phyloP scores from a whole-genome alignment of 2,329 filamentous ascomycete species.

The Myriosclerotinia curreyana region DNA sequence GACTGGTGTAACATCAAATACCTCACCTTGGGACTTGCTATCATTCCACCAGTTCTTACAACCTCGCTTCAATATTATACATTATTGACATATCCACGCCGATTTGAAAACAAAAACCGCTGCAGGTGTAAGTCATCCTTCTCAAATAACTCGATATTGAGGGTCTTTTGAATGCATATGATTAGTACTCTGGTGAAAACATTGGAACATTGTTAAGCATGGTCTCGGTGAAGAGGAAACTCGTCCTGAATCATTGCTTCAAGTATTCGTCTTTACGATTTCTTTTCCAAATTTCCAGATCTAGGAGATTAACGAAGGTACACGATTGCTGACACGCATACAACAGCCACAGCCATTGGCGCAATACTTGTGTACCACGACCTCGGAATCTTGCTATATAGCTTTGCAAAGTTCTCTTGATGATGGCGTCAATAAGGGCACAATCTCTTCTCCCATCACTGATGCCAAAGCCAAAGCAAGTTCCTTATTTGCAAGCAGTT shows the following conservation, averaged over 20 bases:
- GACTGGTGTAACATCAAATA: neutral
- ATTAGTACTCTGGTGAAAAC: slow-evolving; percentile 51
- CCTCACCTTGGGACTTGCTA: no score
- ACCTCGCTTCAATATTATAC: neutral
- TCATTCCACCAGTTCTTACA: neutral
- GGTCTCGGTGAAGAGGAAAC: slow-evolving; percentile 30
- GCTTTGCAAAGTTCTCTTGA: slow-evolving; percentile 24
- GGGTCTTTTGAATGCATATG: neutral
- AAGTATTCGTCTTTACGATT: slow-evolving; percentile 23
- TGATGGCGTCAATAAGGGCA: neutral
- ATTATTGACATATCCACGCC: no score
- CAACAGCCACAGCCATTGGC: slow-evolving; percentile 52
- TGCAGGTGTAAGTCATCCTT: slow-evolving; percentile 43
- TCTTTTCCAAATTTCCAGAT: neutral
- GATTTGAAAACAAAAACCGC: slow-evolving; percentile 49
- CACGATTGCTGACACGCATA: slow-evolving; percentile 53
- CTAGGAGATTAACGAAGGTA: neutral
- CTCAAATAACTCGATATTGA: no score
- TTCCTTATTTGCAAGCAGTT: slow-evolving; percentile 51
- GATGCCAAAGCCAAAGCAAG: slow-evolving; percentile 20
- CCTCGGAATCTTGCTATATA: slow-evolving; percentile 21
- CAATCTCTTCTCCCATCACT: neutral
- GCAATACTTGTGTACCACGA: slow-evolving; percentile 25
- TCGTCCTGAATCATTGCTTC: slow-evolving; percentile 27
- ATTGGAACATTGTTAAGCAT: slow-evolving; percentile 45